phyloP scores from a whole-genome alignment of 768 basidiomycete genomes.

The Leucosporidium scottii region DNA sequence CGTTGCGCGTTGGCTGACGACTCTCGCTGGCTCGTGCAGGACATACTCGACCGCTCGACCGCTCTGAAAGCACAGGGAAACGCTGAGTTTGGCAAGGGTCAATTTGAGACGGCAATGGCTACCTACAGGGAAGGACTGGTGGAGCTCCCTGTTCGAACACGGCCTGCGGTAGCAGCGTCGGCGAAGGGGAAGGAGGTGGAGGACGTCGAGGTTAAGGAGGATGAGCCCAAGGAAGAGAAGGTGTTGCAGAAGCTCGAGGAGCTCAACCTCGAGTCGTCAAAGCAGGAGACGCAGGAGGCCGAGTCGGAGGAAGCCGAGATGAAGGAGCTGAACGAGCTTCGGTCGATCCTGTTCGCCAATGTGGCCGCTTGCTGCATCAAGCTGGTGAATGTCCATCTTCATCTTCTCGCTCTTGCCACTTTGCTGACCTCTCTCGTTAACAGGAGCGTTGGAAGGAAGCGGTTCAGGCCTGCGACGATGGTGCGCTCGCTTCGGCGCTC shows the following conservation, averaged over 20 bases:
- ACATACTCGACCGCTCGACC: conserved; percentile 6
- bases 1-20: neutral
- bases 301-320: conserved; percentile 12
- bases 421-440: neutral
- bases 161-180: too few relatives aligned
- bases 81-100: conserved; percentile 14
- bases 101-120: conserved; percentile 21
- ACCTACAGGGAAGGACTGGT: conserved; percentile 22
- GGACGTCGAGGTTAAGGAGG: neutral
- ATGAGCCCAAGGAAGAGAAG: neutral
- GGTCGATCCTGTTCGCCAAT: conserved; percentile 31
- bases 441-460: conserved; percentile 52
- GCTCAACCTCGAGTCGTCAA: neutral
- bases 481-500: conserved; percentile 40
- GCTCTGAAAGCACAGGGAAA: conserved; percentile 19
- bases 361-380: conserved; percentile 33
- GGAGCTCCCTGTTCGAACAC: conserved; percentile 19
- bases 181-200: conserved; percentile 20
- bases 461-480: conserved; percentile 72
- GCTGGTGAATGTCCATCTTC: conserved; percentile 19
- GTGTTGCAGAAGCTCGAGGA: neutral
- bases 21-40: conserved; percentile 7
- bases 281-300: neutral
- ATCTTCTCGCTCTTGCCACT: too few relatives aligned
- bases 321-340: conserved; percentile 21